Conservation (phyloP, 371 early-diverging fungal genomes). For the Mortierella sp. region DNA sequence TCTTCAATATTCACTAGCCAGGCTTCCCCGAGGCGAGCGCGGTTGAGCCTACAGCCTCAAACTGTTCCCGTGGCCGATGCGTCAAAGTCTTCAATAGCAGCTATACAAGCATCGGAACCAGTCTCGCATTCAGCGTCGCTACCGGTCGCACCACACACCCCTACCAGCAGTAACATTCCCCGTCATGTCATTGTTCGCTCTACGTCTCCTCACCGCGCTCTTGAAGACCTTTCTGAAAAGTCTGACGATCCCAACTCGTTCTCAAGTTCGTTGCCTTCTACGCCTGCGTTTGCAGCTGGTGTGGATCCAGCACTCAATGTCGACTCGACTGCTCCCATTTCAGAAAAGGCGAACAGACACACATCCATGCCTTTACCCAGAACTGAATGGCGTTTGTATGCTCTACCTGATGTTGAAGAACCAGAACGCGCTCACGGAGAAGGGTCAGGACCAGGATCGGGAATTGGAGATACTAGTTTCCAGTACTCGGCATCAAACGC, state of each 20-base stretch:
- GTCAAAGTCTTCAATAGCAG: background rate
- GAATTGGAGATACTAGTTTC: conserved; percentile 12
- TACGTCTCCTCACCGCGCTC: conserved; percentile 18
- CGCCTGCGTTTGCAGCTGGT: conserved; percentile 28
- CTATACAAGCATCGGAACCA: background rate
- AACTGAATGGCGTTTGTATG: conserved; percentile 46
- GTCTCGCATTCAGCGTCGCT: background rate
- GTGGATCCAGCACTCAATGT: conserved; percentile 6
- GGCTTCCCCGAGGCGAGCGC: conserved; percentile 24
- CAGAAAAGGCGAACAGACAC: conserved; percentile 36
- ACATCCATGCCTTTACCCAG: conserved; percentile 47
- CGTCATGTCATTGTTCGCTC: conserved; percentile 35
- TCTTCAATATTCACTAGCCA: conserved; percentile 6
- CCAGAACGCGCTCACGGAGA: conserved; percentile 13
- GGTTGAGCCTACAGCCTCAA: conserved; percentile 29
- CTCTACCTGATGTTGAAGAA: conserved; percentile 25
- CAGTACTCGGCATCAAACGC: conserved; percentile 48
- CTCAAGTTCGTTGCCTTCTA: conserved; percentile 37
- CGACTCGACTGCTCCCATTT: background rate
- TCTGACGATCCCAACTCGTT: conserved; percentile 1
- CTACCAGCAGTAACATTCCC: conserved; percentile 17
- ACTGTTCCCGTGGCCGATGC: conserved; percentile 9
- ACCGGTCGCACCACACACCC: background rate
- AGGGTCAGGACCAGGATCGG: conserved; percentile 1
- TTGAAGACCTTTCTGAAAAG: conserved; percentile 9